Percentiles rank a stretch among this genome's conserved stretches.
Evolutionary conservation across 2,329 filamentous ascomycete species (phyloP).

Genomic region (Decorospora gaudefroyi): DNA sequence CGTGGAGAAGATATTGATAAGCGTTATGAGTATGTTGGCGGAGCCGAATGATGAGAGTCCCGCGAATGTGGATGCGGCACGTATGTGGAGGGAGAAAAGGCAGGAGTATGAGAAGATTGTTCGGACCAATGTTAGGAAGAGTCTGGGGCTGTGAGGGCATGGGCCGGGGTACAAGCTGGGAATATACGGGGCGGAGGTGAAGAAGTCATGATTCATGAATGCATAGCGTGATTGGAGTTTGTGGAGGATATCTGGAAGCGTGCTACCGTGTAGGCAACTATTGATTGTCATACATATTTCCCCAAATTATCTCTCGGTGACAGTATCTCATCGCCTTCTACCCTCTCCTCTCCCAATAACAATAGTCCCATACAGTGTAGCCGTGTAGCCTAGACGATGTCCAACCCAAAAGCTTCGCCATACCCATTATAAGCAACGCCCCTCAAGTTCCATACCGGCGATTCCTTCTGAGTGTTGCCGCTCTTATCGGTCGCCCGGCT

Average conservation of each 20-base stretch:
- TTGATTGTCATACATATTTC: too few relatives aligned
- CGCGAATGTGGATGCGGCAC: slow-evolving; percentile 91
- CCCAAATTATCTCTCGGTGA: too few relatives aligned
- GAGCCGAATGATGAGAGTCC: slow-evolving; percentile 95
- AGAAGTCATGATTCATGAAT: slow-evolving; percentile 11
- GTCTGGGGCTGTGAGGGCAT: slow-evolving; percentile 40
- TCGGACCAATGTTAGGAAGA: slow-evolving; percentile 57
- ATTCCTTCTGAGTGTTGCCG: slow-evolving; percentile 57
- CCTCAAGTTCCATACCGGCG: slow-evolving; percentile 61
- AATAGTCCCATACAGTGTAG: too few relatives aligned
- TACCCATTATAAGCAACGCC: slow-evolving; percentile 66
- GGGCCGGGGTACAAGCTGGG: too few relatives aligned
- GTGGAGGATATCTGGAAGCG: too few relatives aligned
- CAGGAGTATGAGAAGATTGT: slow-evolving; percentile 79
- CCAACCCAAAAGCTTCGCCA: slow-evolving; percentile 58
- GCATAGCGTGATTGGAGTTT: slow-evolving; percentile 22
- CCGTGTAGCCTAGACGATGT: slow-evolving; percentile 50
- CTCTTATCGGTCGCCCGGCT: slow-evolving; percentile 60
- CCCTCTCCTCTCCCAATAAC: too few relatives aligned
- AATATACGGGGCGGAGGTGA: too few relatives aligned
- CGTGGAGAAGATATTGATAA: slow-evolving; percentile 90
- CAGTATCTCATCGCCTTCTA: too few relatives aligned
- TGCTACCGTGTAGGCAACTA: too few relatives aligned
- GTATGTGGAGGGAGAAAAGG: slow-evolving; percentile 80
- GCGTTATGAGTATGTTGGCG: slow-evolving; percentile 88